A percentile compares a stretch with the other conserved stretches of the same genome.
Evolutionary conservation across 768 basidiomycete species (phyloP).

Genomic region (Pholiota microspora): DNA sequence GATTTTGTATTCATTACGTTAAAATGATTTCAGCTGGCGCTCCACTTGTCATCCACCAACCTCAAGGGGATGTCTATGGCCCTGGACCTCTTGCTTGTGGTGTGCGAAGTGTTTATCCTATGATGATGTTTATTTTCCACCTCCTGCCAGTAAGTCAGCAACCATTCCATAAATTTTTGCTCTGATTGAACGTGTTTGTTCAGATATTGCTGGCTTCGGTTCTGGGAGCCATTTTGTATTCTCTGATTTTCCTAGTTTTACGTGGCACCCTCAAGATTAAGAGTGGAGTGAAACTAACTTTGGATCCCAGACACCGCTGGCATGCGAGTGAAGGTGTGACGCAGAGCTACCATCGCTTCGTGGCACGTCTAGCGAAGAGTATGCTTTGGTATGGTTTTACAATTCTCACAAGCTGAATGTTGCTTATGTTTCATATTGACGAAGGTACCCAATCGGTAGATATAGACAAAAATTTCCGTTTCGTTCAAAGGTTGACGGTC

Average conservation of each 20-base stretch:
- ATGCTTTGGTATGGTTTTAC: constrained; percentile 79
- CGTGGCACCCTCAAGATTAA: constrained; percentile 53
- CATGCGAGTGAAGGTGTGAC: constrained; percentile 27
- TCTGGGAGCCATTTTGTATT: constrained; percentile 54
- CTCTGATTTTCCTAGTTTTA: constrained; percentile 59
- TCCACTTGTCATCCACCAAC: constrained; percentile 31
- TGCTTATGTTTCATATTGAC: no score
- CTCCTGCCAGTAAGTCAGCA: constrained; percentile 53
- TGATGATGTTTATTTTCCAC: constrained; percentile 49
- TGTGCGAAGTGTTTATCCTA: constrained; percentile 39
- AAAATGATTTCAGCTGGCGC: constrained; percentile 27
- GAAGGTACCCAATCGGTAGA: constrained; percentile 61
- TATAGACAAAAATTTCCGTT: neutral
- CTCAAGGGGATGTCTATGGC: constrained; percentile 44
- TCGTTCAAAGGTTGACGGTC: neutral
- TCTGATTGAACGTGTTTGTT: neutral
- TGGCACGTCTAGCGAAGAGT: constrained; percentile 57
- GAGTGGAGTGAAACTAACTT: constrained; percentile 48
- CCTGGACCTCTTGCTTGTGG: constrained; percentile 51
- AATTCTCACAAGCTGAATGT: no score
- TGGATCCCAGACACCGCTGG: constrained; percentile 48
- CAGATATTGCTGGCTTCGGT: constrained; percentile 61
- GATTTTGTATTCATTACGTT: neutral
- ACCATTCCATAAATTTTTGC: neutral
- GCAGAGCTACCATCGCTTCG: constrained; percentile 58